Evolutionary conservation across 306 rosid genomes (phyloP).

Genomic region (Mucuna pruriens): DNA sequence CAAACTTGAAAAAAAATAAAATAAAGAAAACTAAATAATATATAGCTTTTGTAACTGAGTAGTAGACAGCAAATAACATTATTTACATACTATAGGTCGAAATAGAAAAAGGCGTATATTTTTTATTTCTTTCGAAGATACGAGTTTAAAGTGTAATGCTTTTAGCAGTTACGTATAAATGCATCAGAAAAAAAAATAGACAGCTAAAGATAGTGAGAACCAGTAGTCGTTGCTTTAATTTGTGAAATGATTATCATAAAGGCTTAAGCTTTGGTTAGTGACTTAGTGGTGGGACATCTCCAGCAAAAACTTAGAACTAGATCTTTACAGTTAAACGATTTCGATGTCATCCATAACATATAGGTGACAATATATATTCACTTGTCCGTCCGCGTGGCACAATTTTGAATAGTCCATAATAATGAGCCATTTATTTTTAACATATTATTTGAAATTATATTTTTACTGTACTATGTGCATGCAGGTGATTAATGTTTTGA

Average conservation of each 20-base stretch:
- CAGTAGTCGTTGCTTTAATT: constrained; percentile 22
- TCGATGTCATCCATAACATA: constrained; percentile 32
- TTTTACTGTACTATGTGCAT: not conserved
- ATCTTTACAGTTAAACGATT: constrained; percentile 34
- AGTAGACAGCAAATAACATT: not conserved
- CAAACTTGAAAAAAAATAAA: too few relatives aligned
- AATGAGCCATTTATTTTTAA: not conserved
- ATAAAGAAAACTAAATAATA: too few relatives aligned
- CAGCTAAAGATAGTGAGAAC: constrained; percentile 11
- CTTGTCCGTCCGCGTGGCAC: not conserved
- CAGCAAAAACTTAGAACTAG: constrained; percentile 28
- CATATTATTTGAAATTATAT: not conserved
- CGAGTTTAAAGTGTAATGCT: constrained; percentile 36
- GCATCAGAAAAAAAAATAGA: constrained; percentile 14
- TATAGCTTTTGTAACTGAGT: not conserved
- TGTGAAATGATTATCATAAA: constrained; percentile 22
- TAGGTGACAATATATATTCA: not conserved
- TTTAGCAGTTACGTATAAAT: constrained; percentile 27
- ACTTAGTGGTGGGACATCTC: constrained; percentile 54
- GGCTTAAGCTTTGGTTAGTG: constrained; percentile 49
- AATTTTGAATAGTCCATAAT: not conserved
- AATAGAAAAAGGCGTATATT: not conserved
- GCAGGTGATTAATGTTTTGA: too few relatives aligned
- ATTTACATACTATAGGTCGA: not conserved
- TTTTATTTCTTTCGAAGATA: not conserved